Evolutionary conservation across 2,329 filamentous ascomycete genomes (phyloP), one percentile per base, ranked within the genome.

Genomic region (Ceratocystis destructans): DNA sequence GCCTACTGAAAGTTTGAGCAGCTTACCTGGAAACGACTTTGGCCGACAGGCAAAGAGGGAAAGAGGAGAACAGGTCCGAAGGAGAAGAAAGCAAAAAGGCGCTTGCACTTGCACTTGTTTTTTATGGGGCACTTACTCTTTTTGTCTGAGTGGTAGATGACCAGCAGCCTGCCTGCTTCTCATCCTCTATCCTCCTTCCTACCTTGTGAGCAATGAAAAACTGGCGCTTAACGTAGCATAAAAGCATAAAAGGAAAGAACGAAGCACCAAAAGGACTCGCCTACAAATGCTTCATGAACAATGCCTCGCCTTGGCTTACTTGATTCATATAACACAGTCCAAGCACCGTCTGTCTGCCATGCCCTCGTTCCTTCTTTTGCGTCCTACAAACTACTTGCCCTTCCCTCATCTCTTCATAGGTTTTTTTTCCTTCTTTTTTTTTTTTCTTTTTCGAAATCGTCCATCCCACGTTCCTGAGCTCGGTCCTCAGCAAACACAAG

Each of bases 1-100:
- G 10, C 5, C 22, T 15, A 17, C 3, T 20, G 25, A 17, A 22
- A 55, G 50, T 10, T 12, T 25, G 20, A 25, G 22, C 50, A 55
- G 15, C 50, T 55, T 31, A 53, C 22, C 22, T 55, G 17, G 48
- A 10, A 37, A 50, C 12, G n/a, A 22, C n/a, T 28, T 25, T 22
- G 50, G 50, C 20, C 12, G 25, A 25, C 50, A 55, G 7, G 25
- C 22, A 55, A 7, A 31, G 50, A 41, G 12, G 37, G 37, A 41
- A 15, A 41, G 37, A 41, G 50, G 50, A 31, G 20, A 28, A 31
- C 20, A 55, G 5, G 50, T 25, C 10, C 15, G 15, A 41, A 37
- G 57, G 25, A 33, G 15, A n/a, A 61, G 25, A 28, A 61, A 61
- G 20, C 33, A 61, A 61, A 61, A 61, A 44, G 57, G 57, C 57